These are phyloP conservation scores for Lolium rigidum DNA, from an alignment of 176 grass and related monocot genomes.

Conservation along the genomic window DNA sequence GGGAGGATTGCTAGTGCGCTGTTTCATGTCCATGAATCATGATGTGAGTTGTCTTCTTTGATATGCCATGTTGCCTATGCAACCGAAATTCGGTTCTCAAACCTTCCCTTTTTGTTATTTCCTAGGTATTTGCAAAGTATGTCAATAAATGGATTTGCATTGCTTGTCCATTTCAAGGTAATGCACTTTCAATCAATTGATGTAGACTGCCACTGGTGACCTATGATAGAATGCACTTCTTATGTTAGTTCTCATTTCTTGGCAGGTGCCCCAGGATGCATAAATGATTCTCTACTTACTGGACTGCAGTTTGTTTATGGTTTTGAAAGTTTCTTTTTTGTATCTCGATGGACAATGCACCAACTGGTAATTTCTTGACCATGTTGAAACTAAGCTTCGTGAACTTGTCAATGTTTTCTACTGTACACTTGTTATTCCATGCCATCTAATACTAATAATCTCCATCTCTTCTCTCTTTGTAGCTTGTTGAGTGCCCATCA, in stretches of 20 bases:
- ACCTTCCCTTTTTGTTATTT: neutral
- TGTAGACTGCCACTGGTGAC: neutral
- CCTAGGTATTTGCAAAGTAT: conserved; percentile 79
- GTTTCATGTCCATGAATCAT: conserved; percentile 85
- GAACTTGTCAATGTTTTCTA: neutral
- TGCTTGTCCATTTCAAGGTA: conserved; percentile 98
- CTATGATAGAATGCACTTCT: conserved; percentile 12
- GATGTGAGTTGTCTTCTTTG: conserved; percentile 71
- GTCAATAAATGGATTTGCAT: conserved; percentile 98
- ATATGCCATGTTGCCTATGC: conserved; percentile 1
- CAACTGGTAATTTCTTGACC: conserved; percentile 79
- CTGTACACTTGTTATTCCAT: conserved; percentile 2
- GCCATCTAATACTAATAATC: neutral
- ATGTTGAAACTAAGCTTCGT: conserved; percentile 13
- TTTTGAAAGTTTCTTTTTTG: conserved; percentile 98
- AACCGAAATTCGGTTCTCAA: conserved; percentile 20
- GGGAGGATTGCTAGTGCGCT: conserved; percentile 90
- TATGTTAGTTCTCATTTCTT: conserved; percentile 39
- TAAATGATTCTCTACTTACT: conserved; percentile 94
- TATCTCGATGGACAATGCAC: conserved; percentile 95
- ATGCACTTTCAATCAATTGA: conserved; percentile 27
- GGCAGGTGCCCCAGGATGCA: conserved; percentile 93
- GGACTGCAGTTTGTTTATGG: conserved; percentile 96
- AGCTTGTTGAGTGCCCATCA: conserved; percentile 94
- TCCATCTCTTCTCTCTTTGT: neutral